Percentiles rank a stretch among this genome's conserved stretches.
These are phyloP conservation scores for Moniliella sp. DNA, from an alignment of 1,284 basidiomycete species.

Conservation along the genomic window DNA sequence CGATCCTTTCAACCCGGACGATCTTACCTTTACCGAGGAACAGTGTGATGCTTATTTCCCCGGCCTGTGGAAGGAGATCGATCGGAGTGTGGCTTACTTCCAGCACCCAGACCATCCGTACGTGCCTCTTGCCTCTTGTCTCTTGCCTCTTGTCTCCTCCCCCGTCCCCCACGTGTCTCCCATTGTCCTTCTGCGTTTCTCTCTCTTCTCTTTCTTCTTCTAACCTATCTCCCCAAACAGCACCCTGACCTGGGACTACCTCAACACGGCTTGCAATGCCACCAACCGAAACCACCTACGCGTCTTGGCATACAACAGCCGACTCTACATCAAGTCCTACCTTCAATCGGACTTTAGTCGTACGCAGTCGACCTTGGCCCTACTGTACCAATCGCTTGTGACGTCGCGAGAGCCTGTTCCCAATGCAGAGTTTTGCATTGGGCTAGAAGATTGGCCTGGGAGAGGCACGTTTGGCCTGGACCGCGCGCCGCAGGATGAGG, in stretches of 20 bases:
- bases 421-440: constrained; percentile 25
- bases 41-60: constrained; percentile 29
- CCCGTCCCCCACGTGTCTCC: no score
- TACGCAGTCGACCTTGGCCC: constrained; percentile 12
- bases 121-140: no score
- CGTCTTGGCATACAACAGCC: no score
- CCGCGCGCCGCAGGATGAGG: constrained; percentile 11
- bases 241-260: no score
- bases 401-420: constrained; percentile 17
- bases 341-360: constrained; percentile 16
- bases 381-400: constrained; percentile 14
- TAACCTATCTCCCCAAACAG: no score
- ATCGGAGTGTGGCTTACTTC: constrained; percentile 13
- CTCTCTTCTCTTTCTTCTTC: no score
- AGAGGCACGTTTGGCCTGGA: constrained; percentile 23
- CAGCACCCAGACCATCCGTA: constrained; percentile 6
- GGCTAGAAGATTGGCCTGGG: constrained; percentile 20
- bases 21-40: constrained; percentile 19
- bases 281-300: no score
- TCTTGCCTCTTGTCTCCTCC: no score
- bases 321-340: constrained; percentile 21
- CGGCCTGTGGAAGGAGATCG: constrained; percentile 19
- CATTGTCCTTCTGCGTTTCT: no score
- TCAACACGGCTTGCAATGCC: no score
- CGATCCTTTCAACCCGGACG: constrained; percentile 22